Evolutionary conservation across 176 grass and related monocot species (phyloP), one percentile per base, ranked within the genome.

Genomic region (Ananas comosus): DNA sequence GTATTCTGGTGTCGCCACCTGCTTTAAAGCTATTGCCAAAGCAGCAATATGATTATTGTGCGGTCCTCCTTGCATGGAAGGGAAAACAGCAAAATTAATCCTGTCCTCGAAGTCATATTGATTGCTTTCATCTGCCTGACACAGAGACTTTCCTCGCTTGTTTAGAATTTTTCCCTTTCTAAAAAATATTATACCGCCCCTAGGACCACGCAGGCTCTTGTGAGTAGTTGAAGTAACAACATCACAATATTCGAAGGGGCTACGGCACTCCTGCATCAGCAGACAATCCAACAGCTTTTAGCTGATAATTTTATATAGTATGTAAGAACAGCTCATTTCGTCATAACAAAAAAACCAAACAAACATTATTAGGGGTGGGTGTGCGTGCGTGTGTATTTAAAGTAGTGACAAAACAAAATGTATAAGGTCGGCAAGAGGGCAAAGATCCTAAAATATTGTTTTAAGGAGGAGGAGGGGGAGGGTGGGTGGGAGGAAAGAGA

Each of bases 1-100:
- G 66, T 99, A 99, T 77, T 99, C 95, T 67, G 86, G 82, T 53
- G 87, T 86, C n/a, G 87, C 87, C 17, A 99, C 87, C 66, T 99
- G 95, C 72, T 92, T 90, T 66, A 99, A 71, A 64, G 95, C 82
- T 80, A 93, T 88, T 1, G 94, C 94, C 65, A 99, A 86, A 70
- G 90, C 94, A 61, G 94, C 89, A 82, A 91, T 90, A 78, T 99
- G 94, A 71, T 93, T 99, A 70, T 99, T 93, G 57, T 99, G 94
- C 2, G 94, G 94, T n/a, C 94, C 94, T 71, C 94, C 94, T 93
- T 99, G 94, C 80, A 99, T 79, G 18, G 87, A 88, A 51, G 94
- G 94, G 33, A 99, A 99, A 79, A 99, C 94, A 24, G 77, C 74
- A 78, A 92, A 93, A 72, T 99, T 99, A 82, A 99, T 93, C 66